Percentiles rank a stretch among this genome's conserved stretches.
These are phyloP conservation scores for Zymoseptoria crescenta DNA, from an alignment of 2,329 filamentous ascomycete species.

Conservation along the genomic window DNA sequence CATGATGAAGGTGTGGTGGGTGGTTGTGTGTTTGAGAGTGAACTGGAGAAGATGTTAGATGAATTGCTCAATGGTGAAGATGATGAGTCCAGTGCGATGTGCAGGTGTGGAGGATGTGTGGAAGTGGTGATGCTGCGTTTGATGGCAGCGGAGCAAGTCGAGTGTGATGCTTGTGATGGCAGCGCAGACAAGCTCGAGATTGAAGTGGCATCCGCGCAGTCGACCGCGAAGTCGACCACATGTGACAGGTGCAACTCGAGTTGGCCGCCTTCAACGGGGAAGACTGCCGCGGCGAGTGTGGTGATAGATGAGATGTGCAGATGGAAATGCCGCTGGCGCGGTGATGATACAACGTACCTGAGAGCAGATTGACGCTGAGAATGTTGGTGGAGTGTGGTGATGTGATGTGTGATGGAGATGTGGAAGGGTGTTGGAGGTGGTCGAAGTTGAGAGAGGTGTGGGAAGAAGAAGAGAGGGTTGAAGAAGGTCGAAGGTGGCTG, in stretches of 20 bases:
- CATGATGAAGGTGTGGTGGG: constrained; percentile 5
- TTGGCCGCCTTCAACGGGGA: background rate
- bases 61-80: background rate
- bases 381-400: background rate
- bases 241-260: background rate
- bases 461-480: background rate
- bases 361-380: background rate
- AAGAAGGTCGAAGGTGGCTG: background rate
- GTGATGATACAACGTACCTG: background rate
- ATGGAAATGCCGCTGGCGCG: background rate
- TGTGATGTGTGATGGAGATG: background rate
- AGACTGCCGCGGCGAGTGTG: background rate
- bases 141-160: background rate
- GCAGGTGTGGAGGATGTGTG: background rate
- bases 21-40: background rate
- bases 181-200: background rate
- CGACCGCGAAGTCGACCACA: background rate
- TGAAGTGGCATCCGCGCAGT: background rate
- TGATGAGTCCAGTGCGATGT: background rate
- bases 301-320: background rate
- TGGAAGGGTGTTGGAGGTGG: background rate
- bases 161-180: background rate
- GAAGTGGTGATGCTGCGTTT: background rate
- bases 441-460: background rate
- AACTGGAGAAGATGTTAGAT: background rate